Evolutionary conservation across 1,284 basidiomycete species (phyloP), one percentile per base, ranked within the genome.

Genomic region (Lentinula novae-zelandiae): DNA sequence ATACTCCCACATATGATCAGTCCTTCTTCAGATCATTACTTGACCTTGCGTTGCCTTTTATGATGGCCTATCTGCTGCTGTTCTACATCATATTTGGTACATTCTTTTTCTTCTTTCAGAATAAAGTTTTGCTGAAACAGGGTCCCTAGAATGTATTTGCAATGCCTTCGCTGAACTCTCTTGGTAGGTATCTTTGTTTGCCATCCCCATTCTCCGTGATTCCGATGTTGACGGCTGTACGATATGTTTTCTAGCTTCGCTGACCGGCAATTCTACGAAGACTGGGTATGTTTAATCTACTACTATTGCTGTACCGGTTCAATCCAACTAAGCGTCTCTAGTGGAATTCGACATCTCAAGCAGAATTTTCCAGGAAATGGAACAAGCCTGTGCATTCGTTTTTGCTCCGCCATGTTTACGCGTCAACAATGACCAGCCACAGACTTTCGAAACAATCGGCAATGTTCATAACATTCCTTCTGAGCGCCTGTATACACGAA

Each of bases 321-420:
- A 87, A 70, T 90, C 86, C 82, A 72, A n/a, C 54, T 38, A 38
- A 8, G 36, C 36, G 36, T 38, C 53, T 20, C 52, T 31, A 85
- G 90, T 98, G 96, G 96, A 99, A 98, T 76, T 93, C 93, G 1
- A 95, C 91, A 0, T 92, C 91, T 2, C 96, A 93, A 90, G 97
- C 98, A 70, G 94, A 98, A 72, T 99, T 97, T 74, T 90, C 93
- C 5, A 87, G 95, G 53, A 95, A 96, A 76, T 97, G 95, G 95
- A 97, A 97, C 77, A 93, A 92, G 67, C 83, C 87, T 8, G 89
- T 95, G n/a, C 86, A 98, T 72, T 87, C 87, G 2, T 98, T 98
- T 82, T 83, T 99, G 22, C 82, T 98, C 9, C 86, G 93, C 17
- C 96, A 99, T 72, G 96, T 99, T 33, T 99, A 96, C 68, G 90